Evolutionary conservation across 2,329 filamentous ascomycete genomes (phyloP), one percentile per base, ranked within the genome.

Genomic region (Cordyceps cicadae): DNA sequence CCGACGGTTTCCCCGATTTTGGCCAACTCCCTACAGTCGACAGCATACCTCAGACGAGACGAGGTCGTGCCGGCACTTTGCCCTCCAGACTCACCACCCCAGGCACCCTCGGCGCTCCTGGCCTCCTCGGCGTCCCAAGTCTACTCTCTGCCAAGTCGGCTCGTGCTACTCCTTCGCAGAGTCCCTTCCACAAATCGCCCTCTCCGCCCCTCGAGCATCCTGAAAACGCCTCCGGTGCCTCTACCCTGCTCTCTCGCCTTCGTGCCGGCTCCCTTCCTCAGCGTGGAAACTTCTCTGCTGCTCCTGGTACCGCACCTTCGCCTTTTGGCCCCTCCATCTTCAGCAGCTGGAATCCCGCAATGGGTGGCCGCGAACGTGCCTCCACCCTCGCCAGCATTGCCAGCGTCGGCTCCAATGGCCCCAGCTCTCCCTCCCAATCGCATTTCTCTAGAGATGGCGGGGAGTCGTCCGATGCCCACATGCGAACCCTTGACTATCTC

Each of bases 231-330:
- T 88, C 90, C 49, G 81, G 79, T 65, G 88, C 87, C 65, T 89
- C 90, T 19, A 85, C 89, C 0, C 79, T 95, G 49, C 80, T 96
- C 32, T 96, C 91, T 34, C 87, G 93, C 67, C 83, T 97, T 62
- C 87, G 93, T 67, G 92, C 93, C 55, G 93, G 93, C 14, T 97
- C 93, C 32, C 92, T 96, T 89, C 93, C 93, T 52, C 93, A 97
- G 73, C 86, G 90, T 62, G 86, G 87, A 65, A 89, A 86, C 46
- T 88, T 88, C 64, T 71, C 76, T 67, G 87, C 67, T 75, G 82
- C 70, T 70, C 82, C 81, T 1, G 79, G 81, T 39, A 77, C 77
- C 15, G 51, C 59, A 12, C 77, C 71, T 66, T 85, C 82, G 57
- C 90, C 92, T 0, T 97, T 97, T 69, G 93, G 93, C 0, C 89